Percentiles rank a stretch among this genome's conserved stretches.
Evolutionary conservation across 108 stramenopile species (phyloP).

Genomic region (Conticribra guillardii): DNA sequence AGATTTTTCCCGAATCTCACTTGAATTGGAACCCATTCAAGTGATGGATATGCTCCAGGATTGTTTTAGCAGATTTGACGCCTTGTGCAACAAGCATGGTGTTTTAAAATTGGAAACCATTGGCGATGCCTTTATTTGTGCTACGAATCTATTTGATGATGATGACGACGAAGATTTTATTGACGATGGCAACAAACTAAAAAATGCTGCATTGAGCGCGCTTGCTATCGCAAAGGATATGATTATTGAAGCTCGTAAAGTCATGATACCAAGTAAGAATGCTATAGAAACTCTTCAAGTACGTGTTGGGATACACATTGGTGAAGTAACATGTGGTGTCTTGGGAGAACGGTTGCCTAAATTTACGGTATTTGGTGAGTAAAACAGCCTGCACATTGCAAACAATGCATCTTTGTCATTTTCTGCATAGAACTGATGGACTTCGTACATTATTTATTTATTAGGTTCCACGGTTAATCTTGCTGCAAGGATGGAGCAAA

Average conservation of each 20-base stretch:
- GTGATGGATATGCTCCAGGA: constrained; percentile 41
- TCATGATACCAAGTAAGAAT: neutral
- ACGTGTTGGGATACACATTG: constrained; percentile 34
- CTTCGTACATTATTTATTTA: neutral
- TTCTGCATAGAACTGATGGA: constrained; percentile 1
- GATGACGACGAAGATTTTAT: neutral
- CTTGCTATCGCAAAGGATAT: constrained; percentile 35
- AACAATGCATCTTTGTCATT: neutral
- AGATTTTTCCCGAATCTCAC: constrained; percentile 32
- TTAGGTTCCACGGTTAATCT: constrained; percentile 24
- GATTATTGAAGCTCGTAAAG: constrained; percentile 14
- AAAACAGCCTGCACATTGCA: neutral
- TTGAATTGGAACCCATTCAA: constrained; percentile 28
- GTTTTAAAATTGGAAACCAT: constrained; percentile 46
- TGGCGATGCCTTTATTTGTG: constrained; percentile 38
- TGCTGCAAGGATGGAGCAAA: constrained; percentile 52
- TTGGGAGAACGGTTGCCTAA: constrained; percentile 29
- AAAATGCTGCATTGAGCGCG: constrained; percentile 28
- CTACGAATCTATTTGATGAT: constrained; percentile 19
- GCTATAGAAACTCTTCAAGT: constrained; percentile 10
- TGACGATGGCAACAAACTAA: neutral
- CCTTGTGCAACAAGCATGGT: constrained; percentile 26
- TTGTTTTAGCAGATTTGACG: constrained; percentile 35
- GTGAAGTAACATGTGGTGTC: constrained; percentile 24
- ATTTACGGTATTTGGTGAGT: constrained; percentile 25